Evolutionary conservation across 495 filamentous ascomycete species (phyloP).

Genomic region (Neurospora tetrasperma): DNA sequence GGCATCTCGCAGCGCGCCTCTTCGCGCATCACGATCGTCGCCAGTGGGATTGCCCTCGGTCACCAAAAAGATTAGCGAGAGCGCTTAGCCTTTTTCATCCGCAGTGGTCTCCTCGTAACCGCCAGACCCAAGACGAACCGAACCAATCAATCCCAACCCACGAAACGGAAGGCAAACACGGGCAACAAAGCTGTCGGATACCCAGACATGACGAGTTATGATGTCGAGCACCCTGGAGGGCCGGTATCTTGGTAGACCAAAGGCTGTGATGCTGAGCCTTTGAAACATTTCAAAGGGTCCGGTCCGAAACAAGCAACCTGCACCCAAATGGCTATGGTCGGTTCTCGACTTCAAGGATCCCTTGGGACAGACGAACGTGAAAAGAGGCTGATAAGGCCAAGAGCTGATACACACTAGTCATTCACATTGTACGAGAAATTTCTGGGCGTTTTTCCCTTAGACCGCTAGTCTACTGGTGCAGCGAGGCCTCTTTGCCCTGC

Average conservation of each 20-base stretch:
- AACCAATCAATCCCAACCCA: neutral
- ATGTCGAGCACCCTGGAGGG: neutral
- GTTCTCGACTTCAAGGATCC: neutral
- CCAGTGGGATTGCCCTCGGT: neutral
- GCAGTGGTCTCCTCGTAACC: neutral
- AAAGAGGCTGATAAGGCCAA: neutral
- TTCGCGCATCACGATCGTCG: rapidly evolving
- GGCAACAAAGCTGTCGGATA: neutral
- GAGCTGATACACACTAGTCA: neutral
- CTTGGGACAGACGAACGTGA: neutral
- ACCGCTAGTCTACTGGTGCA: too few relatives aligned
- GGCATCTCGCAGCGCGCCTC: neutral
- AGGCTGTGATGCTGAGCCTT: neutral
- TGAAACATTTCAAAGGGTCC: neutral
- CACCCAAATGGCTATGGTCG: neutral
- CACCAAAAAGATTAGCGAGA: neutral
- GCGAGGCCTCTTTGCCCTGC: too few relatives aligned
- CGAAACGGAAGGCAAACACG: neutral
- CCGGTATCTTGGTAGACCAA: neutral
- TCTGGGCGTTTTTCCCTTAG: too few relatives aligned
- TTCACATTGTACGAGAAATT: neutral
- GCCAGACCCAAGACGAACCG: neutral
- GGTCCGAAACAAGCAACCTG: neutral
- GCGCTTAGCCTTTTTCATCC: neutral
- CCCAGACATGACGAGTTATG: neutral